Percentiles rank a stretch among this genome's conserved stretches.
Evolutionary conservation across 306 rosid species (phyloP).

Genomic region (Lotus japonicus): DNA sequence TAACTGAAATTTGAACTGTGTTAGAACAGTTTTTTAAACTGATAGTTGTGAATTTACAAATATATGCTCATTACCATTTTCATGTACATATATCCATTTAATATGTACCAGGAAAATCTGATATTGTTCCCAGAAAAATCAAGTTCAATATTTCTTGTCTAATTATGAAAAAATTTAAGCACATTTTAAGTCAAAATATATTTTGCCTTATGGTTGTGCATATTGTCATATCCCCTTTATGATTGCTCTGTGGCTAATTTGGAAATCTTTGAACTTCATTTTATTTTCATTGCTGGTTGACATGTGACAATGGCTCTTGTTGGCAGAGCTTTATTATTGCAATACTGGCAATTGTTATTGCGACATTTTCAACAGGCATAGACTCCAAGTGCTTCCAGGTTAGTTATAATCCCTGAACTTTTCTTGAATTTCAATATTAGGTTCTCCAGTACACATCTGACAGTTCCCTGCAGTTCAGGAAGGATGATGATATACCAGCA

Average conservation of each 20-base stretch:
- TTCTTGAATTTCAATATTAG: not conserved
- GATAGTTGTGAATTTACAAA: not conserved
- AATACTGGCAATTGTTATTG: constrained; percentile 75
- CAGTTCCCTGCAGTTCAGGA: constrained; percentile 60
- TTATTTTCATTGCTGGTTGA: constrained; percentile 1
- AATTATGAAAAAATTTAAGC: not conserved
- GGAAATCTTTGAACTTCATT: not conserved
- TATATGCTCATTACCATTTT: not conserved
- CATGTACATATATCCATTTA: not conserved
- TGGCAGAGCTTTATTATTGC: constrained; percentile 91
- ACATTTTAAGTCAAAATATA: not conserved
- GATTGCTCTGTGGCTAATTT: constrained; percentile 3
- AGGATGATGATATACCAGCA: constrained; percentile 43
- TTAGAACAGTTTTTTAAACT: not conserved
- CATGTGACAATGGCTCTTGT: constrained; percentile 18
- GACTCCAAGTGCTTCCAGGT: constrained; percentile 97
- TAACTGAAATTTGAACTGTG: not conserved
- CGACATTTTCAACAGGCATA: constrained; percentile 93
- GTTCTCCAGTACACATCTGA: constrained; percentile 25
- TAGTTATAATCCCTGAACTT: constrained; percentile 26
- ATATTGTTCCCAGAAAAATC: constrained; percentile 6
- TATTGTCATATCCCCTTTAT: constrained; percentile 8
- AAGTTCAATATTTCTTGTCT: not conserved
- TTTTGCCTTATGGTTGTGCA: not conserved
- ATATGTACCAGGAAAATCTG: not conserved